Evolutionary conservation across 306 rosid species (phyloP).

Genomic region (Mimosa bimucronata): DNA sequence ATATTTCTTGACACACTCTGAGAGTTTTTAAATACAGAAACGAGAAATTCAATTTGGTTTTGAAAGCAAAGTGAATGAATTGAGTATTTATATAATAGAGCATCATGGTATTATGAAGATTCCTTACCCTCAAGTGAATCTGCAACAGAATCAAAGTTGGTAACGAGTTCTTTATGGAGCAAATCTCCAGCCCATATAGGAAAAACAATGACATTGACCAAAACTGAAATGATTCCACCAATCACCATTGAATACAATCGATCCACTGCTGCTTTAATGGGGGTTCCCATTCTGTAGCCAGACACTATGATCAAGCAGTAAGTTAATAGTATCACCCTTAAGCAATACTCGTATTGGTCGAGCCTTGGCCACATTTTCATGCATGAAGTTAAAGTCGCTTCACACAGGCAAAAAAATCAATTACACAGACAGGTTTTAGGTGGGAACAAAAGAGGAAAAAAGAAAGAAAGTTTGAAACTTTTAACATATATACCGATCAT

Average conservation of each 20-base stretch:
- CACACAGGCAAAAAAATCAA: not conserved
- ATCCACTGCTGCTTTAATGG: slow-evolving; percentile 56
- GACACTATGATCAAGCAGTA: slow-evolving; percentile 68
- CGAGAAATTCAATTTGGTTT: not conserved
- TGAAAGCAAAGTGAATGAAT: not conserved
- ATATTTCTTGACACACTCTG: slow-evolving; percentile 73
- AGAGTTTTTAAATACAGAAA: not conserved
- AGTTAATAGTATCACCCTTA: slow-evolving; percentile 61
- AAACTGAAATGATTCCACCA: slow-evolving; percentile 69
- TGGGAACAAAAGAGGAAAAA: not conserved
- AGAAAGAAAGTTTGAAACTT: not conserved
- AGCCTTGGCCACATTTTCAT: slow-evolving; percentile 51
- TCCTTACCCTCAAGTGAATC: slow-evolving; percentile 69
- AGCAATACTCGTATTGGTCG: slow-evolving; percentile 69
- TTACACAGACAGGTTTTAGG: not conserved
- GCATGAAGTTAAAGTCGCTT: not conserved
- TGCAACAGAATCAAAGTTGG: slow-evolving; percentile 58
- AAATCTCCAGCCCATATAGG: slow-evolving; percentile 87
- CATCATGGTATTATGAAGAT: not conserved
- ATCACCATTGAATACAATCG: slow-evolving; percentile 70
- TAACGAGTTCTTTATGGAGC: slow-evolving; percentile 59
- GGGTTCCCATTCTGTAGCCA: slow-evolving; percentile 75
- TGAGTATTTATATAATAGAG: not conserved
- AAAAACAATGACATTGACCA: slow-evolving; percentile 59
- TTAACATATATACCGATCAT: not conserved